Evolutionary conservation across 23 red algal genomes (phyloP).

Genomic region (Porphyridium purpureum): DNA sequence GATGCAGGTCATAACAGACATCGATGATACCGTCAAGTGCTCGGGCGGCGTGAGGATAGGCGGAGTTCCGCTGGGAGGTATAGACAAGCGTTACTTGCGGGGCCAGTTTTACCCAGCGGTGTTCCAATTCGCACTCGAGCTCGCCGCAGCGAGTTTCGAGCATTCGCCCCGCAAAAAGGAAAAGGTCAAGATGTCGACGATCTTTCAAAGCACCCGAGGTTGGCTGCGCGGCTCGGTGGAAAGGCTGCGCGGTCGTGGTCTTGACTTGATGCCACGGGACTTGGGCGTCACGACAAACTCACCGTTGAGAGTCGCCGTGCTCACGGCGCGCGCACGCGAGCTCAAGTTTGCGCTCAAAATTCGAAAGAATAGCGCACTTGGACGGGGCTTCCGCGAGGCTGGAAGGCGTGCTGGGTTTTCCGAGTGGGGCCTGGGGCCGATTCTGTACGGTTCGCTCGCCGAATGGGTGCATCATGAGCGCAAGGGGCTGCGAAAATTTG

Average conservation of each 20-base stretch:
- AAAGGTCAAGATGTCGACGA: no score
- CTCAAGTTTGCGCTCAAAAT: not conserved
- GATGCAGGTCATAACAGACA: slow-evolving; percentile 1
- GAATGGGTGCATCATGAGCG: not conserved
- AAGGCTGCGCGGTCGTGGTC: no score
- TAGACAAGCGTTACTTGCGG: not conserved
- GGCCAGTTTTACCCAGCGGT: not conserved
- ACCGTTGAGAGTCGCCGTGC: not conserved
- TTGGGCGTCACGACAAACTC: no score
- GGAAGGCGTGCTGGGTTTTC: not conserved
- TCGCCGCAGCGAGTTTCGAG: not conserved
- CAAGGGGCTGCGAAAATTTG: not conserved
- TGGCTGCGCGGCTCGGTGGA: not conserved
- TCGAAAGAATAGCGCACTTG: not conserved
- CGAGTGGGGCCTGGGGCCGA: not conserved
- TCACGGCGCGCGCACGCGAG: not conserved
- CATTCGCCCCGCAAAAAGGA: no score
- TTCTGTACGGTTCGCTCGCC: not conserved
- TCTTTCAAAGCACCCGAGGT: no score
- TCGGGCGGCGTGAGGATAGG: not conserved
- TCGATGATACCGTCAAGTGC: not conserved
- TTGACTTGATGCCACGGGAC: no score
- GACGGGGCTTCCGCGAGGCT: not conserved
- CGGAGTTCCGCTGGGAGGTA: not conserved
- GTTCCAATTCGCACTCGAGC: not conserved